phyloP scores from a whole-genome alignment of 2,329 filamentous ascomycete genomes.

The Aspergillus novofumigatus region DNA sequence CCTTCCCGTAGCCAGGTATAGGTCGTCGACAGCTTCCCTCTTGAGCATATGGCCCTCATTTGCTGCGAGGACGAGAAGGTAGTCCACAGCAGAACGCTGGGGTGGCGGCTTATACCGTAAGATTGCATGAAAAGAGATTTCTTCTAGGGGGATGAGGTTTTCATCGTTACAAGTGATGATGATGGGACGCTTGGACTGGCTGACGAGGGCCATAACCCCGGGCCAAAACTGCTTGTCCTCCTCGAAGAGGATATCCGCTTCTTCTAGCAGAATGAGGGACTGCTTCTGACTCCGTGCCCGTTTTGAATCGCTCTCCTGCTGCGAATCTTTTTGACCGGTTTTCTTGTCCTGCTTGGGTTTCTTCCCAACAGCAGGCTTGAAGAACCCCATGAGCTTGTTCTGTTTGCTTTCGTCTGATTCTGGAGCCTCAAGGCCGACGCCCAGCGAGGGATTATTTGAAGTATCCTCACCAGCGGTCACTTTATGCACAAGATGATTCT shows the following conservation, averaged over 20 bases:
- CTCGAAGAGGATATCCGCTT: conserved; percentile 89
- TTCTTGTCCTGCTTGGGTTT: conserved; percentile 16
- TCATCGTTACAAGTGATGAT: conserved; percentile 96
- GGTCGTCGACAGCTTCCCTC: conserved; percentile 60
- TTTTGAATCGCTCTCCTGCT: conserved; percentile 32
- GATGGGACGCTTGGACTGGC: conserved; percentile 83
- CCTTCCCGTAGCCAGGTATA: conserved; percentile 65
- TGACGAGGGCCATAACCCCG: conserved; percentile 71
- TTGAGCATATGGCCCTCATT: conserved; percentile 80
- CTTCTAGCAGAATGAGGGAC: conserved; percentile 88
- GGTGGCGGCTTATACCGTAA: conserved; percentile 70
- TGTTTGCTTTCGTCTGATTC: conserved; percentile 68
- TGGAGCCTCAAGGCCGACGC: conserved; percentile 46
- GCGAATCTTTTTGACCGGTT: conserved; percentile 17
- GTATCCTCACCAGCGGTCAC: conserved; percentile 26
- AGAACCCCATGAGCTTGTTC: conserved; percentile 76
- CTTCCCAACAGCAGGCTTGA: conserved; percentile 54
- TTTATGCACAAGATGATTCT: conserved; percentile 80
- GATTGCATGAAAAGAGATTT: conserved; percentile 77
- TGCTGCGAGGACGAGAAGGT: conserved; percentile 76
- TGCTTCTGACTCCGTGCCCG: conserved; percentile 65
- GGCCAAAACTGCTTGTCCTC: conserved; percentile 95
- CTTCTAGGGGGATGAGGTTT: conserved; percentile 68
- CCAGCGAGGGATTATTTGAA: conserved; percentile 12
- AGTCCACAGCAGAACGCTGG: conserved; percentile 66